Evolutionary conservation across 805 yeast genomes (phyloP).

Genomic region (Ogataea siamensis): DNA sequence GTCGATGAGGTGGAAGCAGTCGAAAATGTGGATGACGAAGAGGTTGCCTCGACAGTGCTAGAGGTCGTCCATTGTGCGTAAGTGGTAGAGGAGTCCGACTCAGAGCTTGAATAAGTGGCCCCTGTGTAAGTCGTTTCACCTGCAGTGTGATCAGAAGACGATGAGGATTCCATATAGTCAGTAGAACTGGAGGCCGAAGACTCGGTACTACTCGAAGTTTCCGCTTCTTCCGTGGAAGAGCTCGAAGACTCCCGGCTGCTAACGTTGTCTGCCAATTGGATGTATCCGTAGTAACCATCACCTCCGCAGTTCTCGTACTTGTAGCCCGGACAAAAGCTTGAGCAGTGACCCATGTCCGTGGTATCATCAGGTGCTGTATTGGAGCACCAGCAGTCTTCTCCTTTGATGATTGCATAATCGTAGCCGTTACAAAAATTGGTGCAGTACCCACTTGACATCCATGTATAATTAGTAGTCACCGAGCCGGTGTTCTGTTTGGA

Average conservation of each 20-base stretch:
- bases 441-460: slow-evolving; percentile 44
- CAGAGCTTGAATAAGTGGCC: neutral
- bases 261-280: slow-evolving; percentile 9
- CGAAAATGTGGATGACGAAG: slow-evolving; percentile 7
- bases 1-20: slow-evolving; percentile 6
- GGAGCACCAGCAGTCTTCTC: slow-evolving; percentile 48
- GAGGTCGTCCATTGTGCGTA: neutral
- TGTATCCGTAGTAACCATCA: slow-evolving; percentile 26
- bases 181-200: slow-evolving; percentile 1
- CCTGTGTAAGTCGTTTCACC: neutral
- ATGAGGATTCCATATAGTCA: neutral
- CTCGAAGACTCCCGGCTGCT: neutral
- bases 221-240: neutral
- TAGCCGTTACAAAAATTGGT: slow-evolving; percentile 38
- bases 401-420: slow-evolving; percentile 46
- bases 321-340: slow-evolving; percentile 44
- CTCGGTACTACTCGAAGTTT: neutral
- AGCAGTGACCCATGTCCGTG: slow-evolving; percentile 36
- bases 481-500: slow-evolving; percentile 30
- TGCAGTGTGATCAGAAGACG: slow-evolving; percentile 1
- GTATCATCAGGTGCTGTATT: slow-evolving; percentile 41
- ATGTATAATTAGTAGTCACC: slow-evolving; percentile 14
- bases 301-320: slow-evolving; percentile 41
- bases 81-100: neutral
- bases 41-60: neutral